Conservation (phyloP, 1,139 yeast genomes). For the Zygosaccharomyces sapae region DNA sequence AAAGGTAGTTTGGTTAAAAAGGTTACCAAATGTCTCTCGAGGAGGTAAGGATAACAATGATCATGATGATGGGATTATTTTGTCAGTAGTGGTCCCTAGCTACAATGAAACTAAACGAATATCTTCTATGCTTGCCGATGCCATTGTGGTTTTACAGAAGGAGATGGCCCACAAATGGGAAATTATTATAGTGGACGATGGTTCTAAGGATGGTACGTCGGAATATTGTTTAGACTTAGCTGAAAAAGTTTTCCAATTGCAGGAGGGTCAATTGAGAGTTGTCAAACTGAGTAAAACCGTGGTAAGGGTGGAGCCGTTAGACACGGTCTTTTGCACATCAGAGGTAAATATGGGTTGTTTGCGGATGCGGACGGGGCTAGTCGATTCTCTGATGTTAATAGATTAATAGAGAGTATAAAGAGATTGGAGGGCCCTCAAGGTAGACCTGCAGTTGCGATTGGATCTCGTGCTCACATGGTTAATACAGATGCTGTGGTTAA, state of each 20-base stretch:
- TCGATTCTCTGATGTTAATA: conserved; percentile 61
- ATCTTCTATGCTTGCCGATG: conserved; percentile 71
- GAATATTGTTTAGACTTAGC: conserved; percentile 70
- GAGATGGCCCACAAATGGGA: conserved; percentile 50
- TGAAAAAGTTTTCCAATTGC: conserved; percentile 41
- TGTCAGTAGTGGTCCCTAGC: conserved; percentile 86
- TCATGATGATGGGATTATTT: conserved; percentile 38
- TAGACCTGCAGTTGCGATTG: conserved; percentile 66
- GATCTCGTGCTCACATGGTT: conserved; percentile 96
- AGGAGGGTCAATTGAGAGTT: conserved; percentile 64
- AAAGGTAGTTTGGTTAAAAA: conserved; percentile 23
- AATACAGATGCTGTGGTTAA: conserved; percentile 94
- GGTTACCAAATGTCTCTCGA: conserved; percentile 26
- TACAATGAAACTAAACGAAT: conserved; percentile 79
- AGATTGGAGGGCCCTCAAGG: conserved; percentile 29
- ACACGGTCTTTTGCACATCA: conserved; percentile 75
- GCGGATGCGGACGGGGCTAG: conserved; percentile 99
- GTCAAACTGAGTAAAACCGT: conserved; percentile 64
- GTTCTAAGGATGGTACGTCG: conserved; percentile 77
- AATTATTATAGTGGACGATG: conserved; percentile 85
- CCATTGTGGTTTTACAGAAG: conserved; percentile 51
- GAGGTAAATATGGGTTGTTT: conserved; percentile 74
- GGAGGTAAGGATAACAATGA: conserved; percentile 15
- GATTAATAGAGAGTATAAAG: conserved; percentile 47
- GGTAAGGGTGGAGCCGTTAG: conserved; percentile 99